Conservation (phyloP, 495 filamentous ascomycete genomes). For the Neurospora africana region DNA sequence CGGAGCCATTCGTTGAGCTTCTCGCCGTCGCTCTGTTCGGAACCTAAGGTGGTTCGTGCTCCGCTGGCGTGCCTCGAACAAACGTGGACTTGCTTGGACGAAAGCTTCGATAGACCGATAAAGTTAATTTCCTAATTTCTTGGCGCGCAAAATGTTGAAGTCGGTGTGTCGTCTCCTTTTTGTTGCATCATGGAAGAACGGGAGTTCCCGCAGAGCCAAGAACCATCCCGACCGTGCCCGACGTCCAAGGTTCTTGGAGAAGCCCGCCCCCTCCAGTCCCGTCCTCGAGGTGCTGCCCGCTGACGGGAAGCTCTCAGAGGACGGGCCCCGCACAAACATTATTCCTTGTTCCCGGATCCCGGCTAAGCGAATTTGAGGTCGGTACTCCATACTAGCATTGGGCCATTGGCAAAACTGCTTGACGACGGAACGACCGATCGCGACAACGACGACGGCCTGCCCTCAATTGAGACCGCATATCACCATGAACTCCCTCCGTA, state of each 20-base stretch:
- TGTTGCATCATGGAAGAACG: not conserved
- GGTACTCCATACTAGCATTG: slow-evolving; percentile 1
- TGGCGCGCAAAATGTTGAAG: not conserved
- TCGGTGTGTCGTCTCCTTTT: not conserved
- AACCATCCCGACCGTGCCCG: not conserved
- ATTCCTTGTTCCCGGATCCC: slow-evolving; percentile 23
- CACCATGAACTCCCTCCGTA: slow-evolving; percentile 84
- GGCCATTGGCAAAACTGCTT: slow-evolving; percentile 28
- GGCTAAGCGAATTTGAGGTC: slow-evolving; percentile 29
- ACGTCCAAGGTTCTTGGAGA: not conserved
- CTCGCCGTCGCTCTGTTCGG: not conserved
- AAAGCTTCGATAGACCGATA: not conserved
- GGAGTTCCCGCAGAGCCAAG: not conserved
- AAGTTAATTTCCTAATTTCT: not conserved
- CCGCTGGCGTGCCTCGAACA: not conserved
- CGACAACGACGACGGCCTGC: slow-evolving; percentile 23
- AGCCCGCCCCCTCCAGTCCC: not conserved
- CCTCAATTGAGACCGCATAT: slow-evolving; percentile 41
- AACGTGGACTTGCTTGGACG: not conserved
- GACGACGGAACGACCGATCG: slow-evolving; percentile 16
- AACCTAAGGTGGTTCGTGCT: not conserved
- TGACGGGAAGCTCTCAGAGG: not conserved
- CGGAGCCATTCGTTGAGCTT: not conserved
- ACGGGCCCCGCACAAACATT: slow-evolving; percentile 20
- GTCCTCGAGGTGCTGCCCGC: not conserved